Base-by-base conservation (phyloP, 2,329 filamentous ascomycete species). In the Aureobasidium mangrovei region DNA sequence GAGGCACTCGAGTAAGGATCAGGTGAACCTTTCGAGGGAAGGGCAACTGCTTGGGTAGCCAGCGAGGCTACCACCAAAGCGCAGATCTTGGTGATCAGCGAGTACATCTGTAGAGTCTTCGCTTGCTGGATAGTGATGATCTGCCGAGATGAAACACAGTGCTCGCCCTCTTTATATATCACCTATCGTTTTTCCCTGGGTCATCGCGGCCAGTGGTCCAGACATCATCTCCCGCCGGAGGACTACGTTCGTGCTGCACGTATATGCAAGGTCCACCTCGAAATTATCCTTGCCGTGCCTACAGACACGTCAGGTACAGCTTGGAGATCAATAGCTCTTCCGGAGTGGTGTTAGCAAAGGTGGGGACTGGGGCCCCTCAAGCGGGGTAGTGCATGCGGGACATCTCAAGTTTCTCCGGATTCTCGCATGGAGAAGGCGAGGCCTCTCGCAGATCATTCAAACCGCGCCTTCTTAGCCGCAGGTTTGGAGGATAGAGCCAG, bases 1-100 rank as follows among this genome's bases (percentile, higher is more conserved):
- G 53, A 49, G 12, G 45, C 53, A 24, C 44, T 55, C 6, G 53
- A 55, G 53, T 49, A 55, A 40, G 45, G 44, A 18, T 38, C 32
- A 12, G 52, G 29, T 7, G 40, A 40, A 35, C 28, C 36, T 28
- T 45, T 55, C 7, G 53, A 49, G 27, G 33, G 38, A 6, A 40
- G 1, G 29, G 52, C 42, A 27, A 27, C 28, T 47, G 36, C 36
- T 27, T 52, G 47, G 28, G 39, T 52, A 3, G 31, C 36, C 7
- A 42, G 28, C 3, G 47, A 42, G 24, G 47, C 47, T 28, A 42
- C 47, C 32, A 29, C 47, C 6, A 52, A 29, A 7, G 39, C 31
- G 28, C 38, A 12, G 38, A 52, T 52, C 46, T 40, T 52, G 47
- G 28, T 42, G 29, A 42, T 33, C 12, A 52, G 18, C 27, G 39